Base-by-base conservation (phyloP, 306 rosid genomes). In the Parietaria judaica region DNA sequence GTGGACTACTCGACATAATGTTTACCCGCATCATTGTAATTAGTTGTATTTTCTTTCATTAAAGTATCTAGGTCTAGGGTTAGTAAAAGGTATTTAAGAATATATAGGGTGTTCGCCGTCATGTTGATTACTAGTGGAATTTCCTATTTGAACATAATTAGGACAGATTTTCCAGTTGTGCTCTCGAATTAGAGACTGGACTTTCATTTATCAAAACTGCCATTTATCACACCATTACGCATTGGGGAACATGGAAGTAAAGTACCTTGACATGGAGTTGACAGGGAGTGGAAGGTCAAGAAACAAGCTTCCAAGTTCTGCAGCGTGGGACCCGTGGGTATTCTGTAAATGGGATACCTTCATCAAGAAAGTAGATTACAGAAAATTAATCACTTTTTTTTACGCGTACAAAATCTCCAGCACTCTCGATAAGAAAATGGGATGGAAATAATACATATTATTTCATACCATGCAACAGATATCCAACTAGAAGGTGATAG, bases 311-410 rank as follows among this genome's bases (percentile, higher is more conserved):
- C 92, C 51, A 86, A 68, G 65, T 81, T 90, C 76, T 90, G 84
- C 65, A 90, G 75, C 5, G 97, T 90, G 8, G 84, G 97, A 77
- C 97, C 97, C 4, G 90, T 86, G 60, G 97, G 97, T 76, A 90
- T 86, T 82, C 97, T 78, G 65, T 90, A 90, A 69, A 90, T 90
- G 4, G 97, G 97, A 80, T 90, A 90, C 97, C 97, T 90, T 71
- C 53, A 74, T 35, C 16, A 71, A 65, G 9, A 63, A 73, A 34
- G 48, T 23, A 66, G 17, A 60, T 3, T 44, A 37, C 11, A 62
- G 11, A 45, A 31, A 9, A 63, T 64, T 78, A 10, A 52, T 66
- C 3, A 72, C 45, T 60, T 70, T 56, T 23, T 68, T 56, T 23
- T 68, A 54, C 51, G 5, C 60, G 35, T 43, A 39, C 43, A 6